Conservation (phyloP, 768 basidiomycete species). For the Leucosporidium creatinivorum region DNA sequence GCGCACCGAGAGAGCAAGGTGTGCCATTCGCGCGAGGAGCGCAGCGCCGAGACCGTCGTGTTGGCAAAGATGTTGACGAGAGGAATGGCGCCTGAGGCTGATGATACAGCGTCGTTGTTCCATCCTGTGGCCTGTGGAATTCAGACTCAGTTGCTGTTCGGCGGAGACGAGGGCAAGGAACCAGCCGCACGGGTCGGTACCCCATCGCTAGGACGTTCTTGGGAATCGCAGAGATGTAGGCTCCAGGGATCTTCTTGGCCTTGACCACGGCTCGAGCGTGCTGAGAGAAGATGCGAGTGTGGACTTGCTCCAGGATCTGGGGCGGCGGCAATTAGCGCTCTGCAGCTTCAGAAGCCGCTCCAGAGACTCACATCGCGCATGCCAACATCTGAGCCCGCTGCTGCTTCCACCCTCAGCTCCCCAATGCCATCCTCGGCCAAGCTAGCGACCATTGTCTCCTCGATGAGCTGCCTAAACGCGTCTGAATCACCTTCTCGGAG, state of each 20-base stretch:
- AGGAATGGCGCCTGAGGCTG: neutral
- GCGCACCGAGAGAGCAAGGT: conserved; percentile 55
- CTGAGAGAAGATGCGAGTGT: conserved; percentile 10
- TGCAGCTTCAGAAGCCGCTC: no score
- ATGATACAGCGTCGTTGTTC: neutral
- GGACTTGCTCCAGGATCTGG: conserved; percentile 22
- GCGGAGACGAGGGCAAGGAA: neutral
- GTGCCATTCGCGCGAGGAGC: conserved; percentile 59
- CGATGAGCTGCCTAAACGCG: neutral
- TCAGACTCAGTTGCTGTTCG: neutral
- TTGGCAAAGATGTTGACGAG: conserved; percentile 61
- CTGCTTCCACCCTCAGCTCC: rapidly evolving
- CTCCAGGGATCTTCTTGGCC: neutral
- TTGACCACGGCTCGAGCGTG: neutral
- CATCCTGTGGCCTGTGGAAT: neutral
- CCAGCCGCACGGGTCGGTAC: conserved; percentile 53
- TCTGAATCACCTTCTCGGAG: conserved; percentile 2
- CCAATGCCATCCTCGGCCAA: neutral
- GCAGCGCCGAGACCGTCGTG: conserved; percentile 61
- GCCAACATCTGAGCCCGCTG: neutral
- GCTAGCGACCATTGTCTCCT: conserved; percentile 3
- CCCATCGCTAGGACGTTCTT: conserved; percentile 60
- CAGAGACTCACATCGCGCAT: conserved; percentile 16
- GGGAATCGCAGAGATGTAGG: conserved; percentile 22
- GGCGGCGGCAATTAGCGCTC: neutral